Base-by-base conservation (phyloP, 345 rosid species). In the Microthlaspi erraticum region DNA sequence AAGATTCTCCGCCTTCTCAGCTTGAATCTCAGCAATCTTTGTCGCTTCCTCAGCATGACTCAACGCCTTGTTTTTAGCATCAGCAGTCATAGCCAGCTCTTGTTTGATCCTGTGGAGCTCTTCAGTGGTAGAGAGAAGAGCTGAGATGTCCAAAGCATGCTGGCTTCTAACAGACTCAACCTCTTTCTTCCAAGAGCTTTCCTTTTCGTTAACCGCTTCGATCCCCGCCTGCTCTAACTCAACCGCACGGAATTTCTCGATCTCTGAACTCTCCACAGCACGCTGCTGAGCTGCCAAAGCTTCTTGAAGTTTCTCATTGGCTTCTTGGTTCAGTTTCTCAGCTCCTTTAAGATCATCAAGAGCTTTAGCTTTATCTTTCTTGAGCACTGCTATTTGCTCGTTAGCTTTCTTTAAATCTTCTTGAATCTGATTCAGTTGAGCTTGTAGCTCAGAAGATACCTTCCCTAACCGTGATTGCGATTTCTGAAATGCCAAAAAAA, bases 11-110 rank as follows among this genome's bases (percentile, higher is more conserved):
- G 74, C 92, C 79, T 90, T 88, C 73, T 85, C 92, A 2, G 79
- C 90, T 64, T 90, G 96, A 65, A 81, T 83, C 85, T 93, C 98
- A 23, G 98, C 97, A 20, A 90, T 86, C 83, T 86, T 93, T 5
- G 97, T 87, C 1, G 96, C 98, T 71, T 90, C 92, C 70, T 90
- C 96, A 2, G 98, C 98, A 74, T 90, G 93, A 80, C 77, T 82
- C 69, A 93, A 61, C 5, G 97, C 98, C 77, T 93, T 89, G 73
- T 88, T 84, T 83, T 93, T 93, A 5, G 96, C 88, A 51, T 90
- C 98, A 26, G 80, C 80, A 41, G 86, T 83, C 97, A 83, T 86
- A 75, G 83, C 84, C 48, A 90, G 54, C 63, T 93, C 98, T 61
- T 88, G 96, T 71, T 85, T 87, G 69, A 84, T 61, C 77, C 69